phyloP scores from a whole-genome alignment of 805 yeast species.

The Limtongozyma cylindracea region DNA sequence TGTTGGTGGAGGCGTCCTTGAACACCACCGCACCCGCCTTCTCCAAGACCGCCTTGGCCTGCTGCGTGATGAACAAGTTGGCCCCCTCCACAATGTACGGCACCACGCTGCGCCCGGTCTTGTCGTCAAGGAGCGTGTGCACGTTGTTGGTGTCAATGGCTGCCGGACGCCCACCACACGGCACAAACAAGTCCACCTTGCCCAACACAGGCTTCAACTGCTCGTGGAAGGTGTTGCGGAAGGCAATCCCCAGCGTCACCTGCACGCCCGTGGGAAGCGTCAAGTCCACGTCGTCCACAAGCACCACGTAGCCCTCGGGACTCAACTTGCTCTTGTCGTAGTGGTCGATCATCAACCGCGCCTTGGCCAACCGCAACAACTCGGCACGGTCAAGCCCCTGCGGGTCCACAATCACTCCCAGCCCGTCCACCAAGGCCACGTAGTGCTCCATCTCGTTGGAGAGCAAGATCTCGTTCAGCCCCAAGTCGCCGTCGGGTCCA shows the following conservation, averaged over 20 bases:
- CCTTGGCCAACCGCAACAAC: slow-evolving; percentile 51
- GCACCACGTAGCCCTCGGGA: slow-evolving; percentile 51
- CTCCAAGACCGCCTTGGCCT: slow-evolving; percentile 73
- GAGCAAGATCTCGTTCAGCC: slow-evolving; percentile 80
- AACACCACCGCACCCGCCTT: slow-evolving; percentile 67
- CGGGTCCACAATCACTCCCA: slow-evolving; percentile 87
- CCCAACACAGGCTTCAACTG: slow-evolving; percentile 37
- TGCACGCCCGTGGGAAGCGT: slow-evolving; percentile 52
- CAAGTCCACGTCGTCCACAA: slow-evolving; percentile 67
- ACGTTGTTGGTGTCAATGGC: slow-evolving; percentile 81
- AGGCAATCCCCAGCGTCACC: slow-evolving; percentile 65
- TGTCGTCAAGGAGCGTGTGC: slow-evolving; percentile 36
- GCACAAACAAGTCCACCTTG: slow-evolving; percentile 66
- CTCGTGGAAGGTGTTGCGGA: slow-evolving; percentile 79
- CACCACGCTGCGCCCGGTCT: slow-evolving; percentile 51
- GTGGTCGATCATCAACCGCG: slow-evolving; percentile 46
- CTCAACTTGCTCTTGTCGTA: slow-evolving; percentile 48
- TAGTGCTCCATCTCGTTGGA: slow-evolving; percentile 68
- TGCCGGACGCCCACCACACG: slow-evolving; percentile 98
- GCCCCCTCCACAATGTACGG: slow-evolving; percentile 96
- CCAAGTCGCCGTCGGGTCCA: slow-evolving; percentile 97
- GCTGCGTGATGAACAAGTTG: slow-evolving; percentile 81
- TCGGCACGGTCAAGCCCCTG: slow-evolving; percentile 67
- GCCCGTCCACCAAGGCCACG: slow-evolving; percentile 81
- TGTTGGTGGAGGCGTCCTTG: slow-evolving; percentile 93